Evolutionary conservation across 768 basidiomycete genomes (phyloP).

Genomic region (Amanita brunnescens): DNA sequence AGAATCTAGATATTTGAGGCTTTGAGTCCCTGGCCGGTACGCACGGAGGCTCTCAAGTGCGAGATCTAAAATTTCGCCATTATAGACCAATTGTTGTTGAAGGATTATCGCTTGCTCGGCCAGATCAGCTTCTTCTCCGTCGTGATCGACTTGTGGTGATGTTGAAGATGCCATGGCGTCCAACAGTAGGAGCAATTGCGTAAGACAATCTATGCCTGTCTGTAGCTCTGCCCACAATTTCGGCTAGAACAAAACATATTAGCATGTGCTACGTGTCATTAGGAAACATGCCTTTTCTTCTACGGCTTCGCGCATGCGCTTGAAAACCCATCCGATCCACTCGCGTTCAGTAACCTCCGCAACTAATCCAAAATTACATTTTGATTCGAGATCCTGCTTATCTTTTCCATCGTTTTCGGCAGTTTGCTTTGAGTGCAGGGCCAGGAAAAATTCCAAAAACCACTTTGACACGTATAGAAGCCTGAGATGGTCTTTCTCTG

Average conservation of each 20-base stretch:
- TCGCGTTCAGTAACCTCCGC: slow-evolving; percentile 79
- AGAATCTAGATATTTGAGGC: slow-evolving; percentile 76
- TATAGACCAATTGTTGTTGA: slow-evolving; percentile 90
- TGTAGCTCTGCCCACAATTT: slow-evolving; percentile 92
- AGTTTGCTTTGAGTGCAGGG: slow-evolving; percentile 27
- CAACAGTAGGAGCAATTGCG: slow-evolving; percentile 83
- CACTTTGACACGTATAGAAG: slow-evolving; percentile 83
- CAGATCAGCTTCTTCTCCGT: slow-evolving; percentile 24
- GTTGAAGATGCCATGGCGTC: slow-evolving; percentile 64
- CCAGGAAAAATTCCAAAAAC: slow-evolving; percentile 87
- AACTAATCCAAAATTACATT: slow-evolving; percentile 65
- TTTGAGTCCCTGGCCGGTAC: slow-evolving; percentile 77
- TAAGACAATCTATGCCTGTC: slow-evolving; percentile 89
- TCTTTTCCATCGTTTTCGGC: slow-evolving; percentile 21
- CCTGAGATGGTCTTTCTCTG: slow-evolving; percentile 91
- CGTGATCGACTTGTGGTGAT: neutral
- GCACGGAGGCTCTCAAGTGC: slow-evolving; percentile 66
- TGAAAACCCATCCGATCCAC: slow-evolving; percentile 88
- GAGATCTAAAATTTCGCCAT: slow-evolving; percentile 88
- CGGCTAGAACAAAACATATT: slow-evolving; percentile 36
- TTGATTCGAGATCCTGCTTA: slow-evolving; percentile 14
- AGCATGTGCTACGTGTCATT: slow-evolving; percentile 5
- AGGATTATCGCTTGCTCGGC: slow-evolving; percentile 72
- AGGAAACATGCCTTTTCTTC: slow-evolving; percentile 72
- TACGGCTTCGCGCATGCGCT: slow-evolving; percentile 78